Base-by-base conservation (phyloP, 495 filamentous ascomycete genomes). In the Xylaria grammica region DNA sequence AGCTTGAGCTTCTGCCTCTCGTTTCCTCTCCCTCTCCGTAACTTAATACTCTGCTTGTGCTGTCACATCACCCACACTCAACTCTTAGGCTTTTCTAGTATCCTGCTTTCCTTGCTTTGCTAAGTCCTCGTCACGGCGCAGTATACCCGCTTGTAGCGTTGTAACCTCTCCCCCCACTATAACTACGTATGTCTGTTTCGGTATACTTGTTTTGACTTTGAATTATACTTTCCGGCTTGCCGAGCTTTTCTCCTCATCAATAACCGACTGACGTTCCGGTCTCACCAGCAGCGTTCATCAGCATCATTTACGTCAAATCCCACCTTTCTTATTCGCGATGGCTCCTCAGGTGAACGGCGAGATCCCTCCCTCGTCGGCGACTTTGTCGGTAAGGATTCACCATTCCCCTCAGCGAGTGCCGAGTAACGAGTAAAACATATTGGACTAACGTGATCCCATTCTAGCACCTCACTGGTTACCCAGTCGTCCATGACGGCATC, bases 391-490 rank as follows among this genome's bases (percentile, higher is more conserved):
- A 84, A 71, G 88, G 45, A 60, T 27, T 9, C 29, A 66, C n/a
- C n/a, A 38, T 55, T 40, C n/a, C 66, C n/a, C 36, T 10, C 40
- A 38, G 48, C 19, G 20, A 22, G 5, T 24, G 36, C 13, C 27
- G 24, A n/a, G n/a, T n/a, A n/a, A n/a, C n/a, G 15, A 9, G 8
- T 42, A 38, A 50, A 57, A 1, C n/a, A 51, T 29, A 24, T 19
- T 20, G 42, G 40, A 24, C 53, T 64, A 36, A 64, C 45, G 68
- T 62, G 63, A 67, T 6, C 24, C 36, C 48, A 46, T 50, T 34
- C 44, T 71, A 96, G 90, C 94, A 98, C 74, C 84, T 98, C 65
- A 84, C 85, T 42, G 89, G 87, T 65, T 97, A 96, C 80, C 95
- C 95, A 10, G 78, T 95, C 56, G 85, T 98, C 74, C 88, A 86